Evolutionary conservation across 441 rosid species (phyloP).

Genomic region (Corymbia calophylla): DNA sequence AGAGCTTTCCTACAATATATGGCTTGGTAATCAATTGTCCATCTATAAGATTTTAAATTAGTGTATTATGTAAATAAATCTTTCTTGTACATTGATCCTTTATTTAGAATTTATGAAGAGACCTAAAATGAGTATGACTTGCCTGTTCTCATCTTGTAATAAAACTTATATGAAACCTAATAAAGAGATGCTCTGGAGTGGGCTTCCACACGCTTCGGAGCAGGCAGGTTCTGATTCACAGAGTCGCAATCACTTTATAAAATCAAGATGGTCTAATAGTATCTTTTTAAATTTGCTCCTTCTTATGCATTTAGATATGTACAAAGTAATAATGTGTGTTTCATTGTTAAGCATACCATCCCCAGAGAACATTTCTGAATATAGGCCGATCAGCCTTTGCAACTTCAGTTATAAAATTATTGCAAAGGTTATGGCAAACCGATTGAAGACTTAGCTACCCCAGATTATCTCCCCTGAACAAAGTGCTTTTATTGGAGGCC

Average conservation of each 20-base stretch:
- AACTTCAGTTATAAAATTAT: too few relatives aligned
- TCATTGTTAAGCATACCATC: background rate
- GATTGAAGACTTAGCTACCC: too few relatives aligned
- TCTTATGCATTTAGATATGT: background rate
- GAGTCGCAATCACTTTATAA: background rate
- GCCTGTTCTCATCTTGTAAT: background rate
- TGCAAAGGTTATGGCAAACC: too few relatives aligned
- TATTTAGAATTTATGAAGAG: background rate
- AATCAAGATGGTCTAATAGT: background rate
- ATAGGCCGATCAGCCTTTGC: too few relatives aligned
- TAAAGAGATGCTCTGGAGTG: background rate
- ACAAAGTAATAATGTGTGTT: background rate
- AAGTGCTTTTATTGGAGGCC: too few relatives aligned
- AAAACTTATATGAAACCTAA: background rate
- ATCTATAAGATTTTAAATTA: background rate
- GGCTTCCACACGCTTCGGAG: background rate
- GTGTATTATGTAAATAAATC: accelerated
- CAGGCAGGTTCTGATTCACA: accelerated
- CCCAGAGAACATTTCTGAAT: too few relatives aligned
- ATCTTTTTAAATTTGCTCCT: background rate
- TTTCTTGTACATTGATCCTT: background rate
- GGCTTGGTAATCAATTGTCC: background rate
- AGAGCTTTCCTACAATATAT: background rate
- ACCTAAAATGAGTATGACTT: background rate
- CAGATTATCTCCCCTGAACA: too few relatives aligned